A percentile compares a stretch with the other conserved stretches of the same genome.
Evolutionary conservation across 169 alveolate species (phyloP).

Genomic region (Cryptosporidium viatorum): DNA sequence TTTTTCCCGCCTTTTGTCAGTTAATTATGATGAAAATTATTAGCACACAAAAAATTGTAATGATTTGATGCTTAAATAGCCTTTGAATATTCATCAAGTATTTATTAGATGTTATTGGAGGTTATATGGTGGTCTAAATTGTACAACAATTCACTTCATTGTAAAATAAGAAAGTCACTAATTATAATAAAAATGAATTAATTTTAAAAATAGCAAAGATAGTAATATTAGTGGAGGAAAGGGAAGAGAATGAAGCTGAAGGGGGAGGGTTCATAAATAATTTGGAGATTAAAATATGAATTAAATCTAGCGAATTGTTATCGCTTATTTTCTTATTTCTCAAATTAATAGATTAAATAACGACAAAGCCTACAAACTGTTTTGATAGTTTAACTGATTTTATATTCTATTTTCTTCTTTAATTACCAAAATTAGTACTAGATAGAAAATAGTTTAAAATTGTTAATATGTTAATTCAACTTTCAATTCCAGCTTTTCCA

Average conservation of each 20-base stretch:
- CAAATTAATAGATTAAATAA: no score
- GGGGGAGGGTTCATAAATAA: not conserved
- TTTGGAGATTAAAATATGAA: not conserved
- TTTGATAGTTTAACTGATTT: not conserved
- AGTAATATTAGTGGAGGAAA: no score
- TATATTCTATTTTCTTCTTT: no score
- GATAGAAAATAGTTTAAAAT: not conserved
- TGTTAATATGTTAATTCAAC: no score
- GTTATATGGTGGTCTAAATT: no score
- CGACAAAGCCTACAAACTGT: not conserved
- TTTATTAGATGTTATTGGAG: no score
- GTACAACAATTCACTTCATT: not conserved
- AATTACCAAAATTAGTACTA: not conserved
- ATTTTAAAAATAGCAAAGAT: not conserved
- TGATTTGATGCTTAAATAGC: no score
- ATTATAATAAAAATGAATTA: no score
- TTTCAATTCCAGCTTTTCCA: not conserved
- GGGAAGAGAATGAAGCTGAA: no score
- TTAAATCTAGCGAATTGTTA: not conserved
- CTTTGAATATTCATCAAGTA: no score
- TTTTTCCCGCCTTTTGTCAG: slow-evolving; percentile 9
- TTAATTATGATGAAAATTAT: not conserved
- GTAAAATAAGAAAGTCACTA: not conserved
- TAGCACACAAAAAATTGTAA: not conserved
- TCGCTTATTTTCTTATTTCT: not conserved